Evolutionary conservation across 495 filamentous ascomycete genomes (phyloP).

Genomic region (Aspergillus homomorphus): DNA sequence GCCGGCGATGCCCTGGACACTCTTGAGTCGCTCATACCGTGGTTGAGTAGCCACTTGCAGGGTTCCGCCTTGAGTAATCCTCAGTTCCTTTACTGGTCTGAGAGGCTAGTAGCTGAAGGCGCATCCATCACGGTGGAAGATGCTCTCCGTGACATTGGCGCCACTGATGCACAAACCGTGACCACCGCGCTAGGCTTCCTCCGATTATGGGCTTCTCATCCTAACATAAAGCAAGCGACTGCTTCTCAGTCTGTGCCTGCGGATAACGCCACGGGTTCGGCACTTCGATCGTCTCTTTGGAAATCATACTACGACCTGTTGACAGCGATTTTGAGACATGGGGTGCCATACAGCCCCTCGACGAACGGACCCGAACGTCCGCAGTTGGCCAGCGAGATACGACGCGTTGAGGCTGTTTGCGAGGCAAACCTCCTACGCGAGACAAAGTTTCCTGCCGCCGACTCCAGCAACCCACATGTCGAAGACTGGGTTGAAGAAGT

Average conservation of each 20-base stretch:
- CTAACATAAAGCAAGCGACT: conserved; percentile 36
- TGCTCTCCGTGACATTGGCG: conserved; percentile 36
- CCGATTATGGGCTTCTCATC: conserved; percentile 41
- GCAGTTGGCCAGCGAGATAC: conserved; percentile 68
- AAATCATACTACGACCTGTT: conserved; percentile 74
- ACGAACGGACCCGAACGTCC: conserved; percentile 45
- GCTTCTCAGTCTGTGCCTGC: conserved; percentile 43
- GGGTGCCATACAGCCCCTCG: conserved; percentile 32
- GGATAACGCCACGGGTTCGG: conserved; percentile 19
- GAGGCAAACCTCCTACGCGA: conserved; percentile 70
- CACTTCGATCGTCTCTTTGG: conserved; percentile 54
- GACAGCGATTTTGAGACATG: conserved; percentile 52
- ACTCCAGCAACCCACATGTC: conserved; percentile 66
- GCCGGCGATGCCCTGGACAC: conserved; percentile 57
- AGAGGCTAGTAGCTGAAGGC: conserved; percentile 68
- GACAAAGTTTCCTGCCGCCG: conserved; percentile 78
- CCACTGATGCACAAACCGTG: conserved; percentile 27
- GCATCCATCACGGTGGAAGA: conserved; percentile 63
- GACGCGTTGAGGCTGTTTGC: conserved; percentile 69
- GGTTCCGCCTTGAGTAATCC: conserved; percentile 28
- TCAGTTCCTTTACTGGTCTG: conserved; percentile 72
- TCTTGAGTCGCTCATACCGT: conserved; percentile 60
- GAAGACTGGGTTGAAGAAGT: conserved; percentile 78
- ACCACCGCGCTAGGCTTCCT: conserved; percentile 39
- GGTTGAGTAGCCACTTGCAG: conserved; percentile 44